Evolutionary conservation across 805 yeast species (phyloP), one percentile per base, ranked within the genome.

Genomic region (Kregervanrija pseudodelftensis): DNA sequence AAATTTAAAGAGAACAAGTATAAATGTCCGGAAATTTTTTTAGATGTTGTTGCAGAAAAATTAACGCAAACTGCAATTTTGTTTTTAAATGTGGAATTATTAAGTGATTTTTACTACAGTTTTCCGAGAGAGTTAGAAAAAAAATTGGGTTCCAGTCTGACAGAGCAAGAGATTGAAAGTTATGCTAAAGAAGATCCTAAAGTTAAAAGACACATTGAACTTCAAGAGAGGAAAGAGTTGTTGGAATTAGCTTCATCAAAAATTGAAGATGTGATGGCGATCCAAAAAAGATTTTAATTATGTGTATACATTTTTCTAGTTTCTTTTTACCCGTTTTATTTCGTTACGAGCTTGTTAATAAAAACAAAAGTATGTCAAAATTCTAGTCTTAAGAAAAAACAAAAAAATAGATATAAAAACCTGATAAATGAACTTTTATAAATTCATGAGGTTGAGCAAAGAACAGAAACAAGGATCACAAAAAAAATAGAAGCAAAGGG

Each of bases 181-280:
- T 87, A 91, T 67, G 99, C 99, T 0, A 87, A 88, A 55, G 97
- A 93, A 64, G 96, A 93, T 65, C 93, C 96, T 15, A 85, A 82
- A 65, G 79, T 95, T 46, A 84, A 84, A 60, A 76, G 83, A 54
- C 99, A 93, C 58, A 85, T 93, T 54, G 96, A 91, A 58, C 66
- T 95, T 49, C 99, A 93, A 63, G 91, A 88, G 63, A 78, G 97
- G 40, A 93, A 91, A 61, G 96, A 89, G 56, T 66, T 89, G 44
- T 72, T 95, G 43, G 95, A 88, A 52, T 66, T 85, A 41, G 99
- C 97, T 0, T 61, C 90, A 55, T 74, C 72, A 47, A 91, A 86
- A 67, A 89, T 93, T 44, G 96, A 91, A 50, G 79, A 82, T 32
- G 87, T 85, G n/a, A 72, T 81, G 63, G 85, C 87, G 37, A 64